Percentiles rank a stretch among this genome's conserved stretches.
phyloP scores from a whole-genome alignment of 352 stramenopile species.

The Pythium myriotylum region DNA sequence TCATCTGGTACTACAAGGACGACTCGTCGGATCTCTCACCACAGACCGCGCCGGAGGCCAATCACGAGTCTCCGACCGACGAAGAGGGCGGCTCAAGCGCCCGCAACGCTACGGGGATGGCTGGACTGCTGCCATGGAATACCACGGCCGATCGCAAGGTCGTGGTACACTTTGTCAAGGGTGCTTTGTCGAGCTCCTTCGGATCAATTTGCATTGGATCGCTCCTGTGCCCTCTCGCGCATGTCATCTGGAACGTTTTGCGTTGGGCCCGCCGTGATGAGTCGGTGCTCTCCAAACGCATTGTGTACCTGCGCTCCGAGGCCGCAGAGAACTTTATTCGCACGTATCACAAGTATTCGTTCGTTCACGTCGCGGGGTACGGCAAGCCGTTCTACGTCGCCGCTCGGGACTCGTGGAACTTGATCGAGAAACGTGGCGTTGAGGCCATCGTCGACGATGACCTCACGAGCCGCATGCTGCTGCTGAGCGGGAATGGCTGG shows the following conservation, averaged over 20 bases:
- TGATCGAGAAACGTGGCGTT: slow-evolving; percentile 80
- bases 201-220: slow-evolving; percentile 85
- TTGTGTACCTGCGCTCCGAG: slow-evolving; percentile 62
- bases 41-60: slow-evolving; percentile 33
- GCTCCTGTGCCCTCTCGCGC: slow-evolving; percentile 74
- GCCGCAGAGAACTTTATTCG: slow-evolving; percentile 76
- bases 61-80: slow-evolving; percentile 34
- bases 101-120: slow-evolving; percentile 1
- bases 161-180: slow-evolving; percentile 69
- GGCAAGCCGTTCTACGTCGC: slow-evolving; percentile 82
- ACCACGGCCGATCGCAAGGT: slow-evolving; percentile 46
- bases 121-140: slow-evolving; percentile 15
- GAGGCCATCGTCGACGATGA: slow-evolving; percentile 88
- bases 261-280: slow-evolving; percentile 77
- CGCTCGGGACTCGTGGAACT: slow-evolving; percentile 71
- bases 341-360: slow-evolving; percentile 87
- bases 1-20: slow-evolving; percentile 88
- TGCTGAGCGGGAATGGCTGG: slow-evolving; percentile 76
- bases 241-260: slow-evolving; percentile 78
- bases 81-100: slow-evolving; percentile 7
- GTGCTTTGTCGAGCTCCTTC: slow-evolving; percentile 71
- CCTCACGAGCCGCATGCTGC: slow-evolving; percentile 74
- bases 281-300: slow-evolving; percentile 61
- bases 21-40: slow-evolving; percentile 64
- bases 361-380: slow-evolving; percentile 82